phyloP scores from a whole-genome alignment of 257 asterid species.

The Marsdenia floribunda region DNA sequence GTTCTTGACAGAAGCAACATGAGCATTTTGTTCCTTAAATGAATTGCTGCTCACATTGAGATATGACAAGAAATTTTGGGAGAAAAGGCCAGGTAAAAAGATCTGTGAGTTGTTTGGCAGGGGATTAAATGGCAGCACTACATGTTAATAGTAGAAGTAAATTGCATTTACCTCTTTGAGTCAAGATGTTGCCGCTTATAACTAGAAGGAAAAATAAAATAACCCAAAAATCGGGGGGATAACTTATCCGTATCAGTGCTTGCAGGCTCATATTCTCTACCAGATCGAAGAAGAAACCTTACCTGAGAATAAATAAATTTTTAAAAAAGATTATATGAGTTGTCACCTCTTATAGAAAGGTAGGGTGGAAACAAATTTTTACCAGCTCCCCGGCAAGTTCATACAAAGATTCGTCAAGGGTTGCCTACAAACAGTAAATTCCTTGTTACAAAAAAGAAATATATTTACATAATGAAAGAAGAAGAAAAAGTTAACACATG shows the following conservation, averaged over 20 bases:
- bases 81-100: neutral
- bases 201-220: conserved; percentile 76
- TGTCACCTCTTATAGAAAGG: conserved; percentile 16
- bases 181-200: conserved; percentile 73
- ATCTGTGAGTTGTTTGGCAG: conserved; percentile 7
- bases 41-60: conserved; percentile 49
- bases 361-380: conserved; percentile 20
- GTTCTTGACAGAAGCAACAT: conserved; percentile 88
- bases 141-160: neutral
- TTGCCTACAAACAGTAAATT: conserved; percentile 61
- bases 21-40: conserved; percentile 83
- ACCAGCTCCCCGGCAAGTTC: conserved; percentile 99
- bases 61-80: conserved; percentile 8
- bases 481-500: neutral
- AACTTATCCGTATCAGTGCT: conserved; percentile 58
- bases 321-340: conserved; percentile 10
- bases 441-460: conserved; percentile 26
- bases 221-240: conserved; percentile 90
- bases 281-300: conserved; percentile 95
- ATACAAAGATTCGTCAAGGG: conserved; percentile 86
- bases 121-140: neutral
- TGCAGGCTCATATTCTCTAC: conserved; percentile 85
- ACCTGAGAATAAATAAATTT: conserved; percentile 42
- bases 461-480: conserved; percentile 14
- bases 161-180: conserved; percentile 48